Evolutionary conservation across 75 land plant genomes (phyloP).

Genomic region (Azolla pinnata): DNA sequence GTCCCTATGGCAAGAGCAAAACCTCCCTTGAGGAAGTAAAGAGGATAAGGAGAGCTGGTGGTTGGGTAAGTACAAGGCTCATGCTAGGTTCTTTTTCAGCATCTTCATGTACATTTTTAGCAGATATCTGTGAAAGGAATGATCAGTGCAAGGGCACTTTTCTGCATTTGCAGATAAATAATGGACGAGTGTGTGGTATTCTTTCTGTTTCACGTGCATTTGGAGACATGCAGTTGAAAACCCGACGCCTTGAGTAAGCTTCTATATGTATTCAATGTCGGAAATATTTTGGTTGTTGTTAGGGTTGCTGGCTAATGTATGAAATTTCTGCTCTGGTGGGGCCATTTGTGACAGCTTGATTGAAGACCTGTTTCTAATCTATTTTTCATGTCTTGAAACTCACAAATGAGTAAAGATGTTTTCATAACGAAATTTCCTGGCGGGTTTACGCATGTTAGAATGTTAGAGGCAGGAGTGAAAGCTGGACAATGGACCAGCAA

Average conservation of each 20-base stretch:
- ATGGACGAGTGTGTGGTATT: conserved; percentile 89
- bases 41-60: conserved; percentile 88
- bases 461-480: conserved; percentile 69
- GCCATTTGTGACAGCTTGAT: too few relatives aligned
- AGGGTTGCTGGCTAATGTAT: too few relatives aligned
- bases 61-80: conserved; percentile 70
- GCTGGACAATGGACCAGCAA: conserved; percentile 70
- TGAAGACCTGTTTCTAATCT: too few relatives aligned
- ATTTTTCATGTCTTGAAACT: too few relatives aligned
- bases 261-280: too few relatives aligned
- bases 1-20: conserved; percentile 83
- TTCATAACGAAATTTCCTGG: background rate
- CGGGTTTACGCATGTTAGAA: conserved; percentile 29
- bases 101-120: background rate
- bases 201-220: conserved; percentile 96
- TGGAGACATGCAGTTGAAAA: conserved; percentile 84
- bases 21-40: conserved; percentile 61
- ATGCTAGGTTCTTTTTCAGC: background rate
- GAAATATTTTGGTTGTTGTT: too few relatives aligned
- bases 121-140: too few relatives aligned
- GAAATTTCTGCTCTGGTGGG: too few relatives aligned
- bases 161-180: conserved; percentile 36
- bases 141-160: too few relatives aligned
- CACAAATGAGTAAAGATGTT: too few relatives aligned
- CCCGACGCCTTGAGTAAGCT: conserved; percentile 25